Conservation (phyloP, 306 rosid genomes). For the Medicago ruthenica region DNA sequence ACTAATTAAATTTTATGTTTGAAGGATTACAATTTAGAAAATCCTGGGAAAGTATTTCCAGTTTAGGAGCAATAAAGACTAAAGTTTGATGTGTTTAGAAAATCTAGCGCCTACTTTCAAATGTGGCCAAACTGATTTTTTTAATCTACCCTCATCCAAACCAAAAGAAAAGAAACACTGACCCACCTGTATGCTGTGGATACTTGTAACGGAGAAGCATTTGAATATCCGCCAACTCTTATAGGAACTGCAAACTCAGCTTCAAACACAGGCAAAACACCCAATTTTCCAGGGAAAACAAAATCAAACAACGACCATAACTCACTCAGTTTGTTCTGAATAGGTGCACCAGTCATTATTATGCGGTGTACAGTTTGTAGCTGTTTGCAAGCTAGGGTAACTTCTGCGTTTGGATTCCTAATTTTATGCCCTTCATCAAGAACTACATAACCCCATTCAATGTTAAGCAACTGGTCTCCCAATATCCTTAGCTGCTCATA, state of each 20-base stretch:
- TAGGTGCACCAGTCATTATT: constrained; percentile 98
- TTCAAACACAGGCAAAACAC: constrained; percentile 97
- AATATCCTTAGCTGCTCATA: constrained; percentile 92
- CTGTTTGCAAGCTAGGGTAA: constrained; percentile 92
- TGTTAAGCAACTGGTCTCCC: constrained; percentile 79
- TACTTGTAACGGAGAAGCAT: constrained; percentile 98
- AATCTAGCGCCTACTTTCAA: constrained; percentile 6
- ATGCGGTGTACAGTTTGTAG: constrained; percentile 92
- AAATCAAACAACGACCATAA: constrained; percentile 99
- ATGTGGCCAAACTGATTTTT: background rate
- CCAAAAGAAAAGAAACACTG: constrained; percentile 18
- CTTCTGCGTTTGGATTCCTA: constrained; percentile 94
- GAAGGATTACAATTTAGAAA: constrained; percentile 16
- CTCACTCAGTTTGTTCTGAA: constrained; percentile 93
- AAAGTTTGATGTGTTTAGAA: background rate
- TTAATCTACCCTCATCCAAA: background rate
- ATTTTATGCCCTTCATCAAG: constrained; percentile 96
- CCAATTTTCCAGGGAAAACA: constrained; percentile 98
- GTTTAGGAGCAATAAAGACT: constrained; percentile 3
- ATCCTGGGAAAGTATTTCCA: constrained; percentile 10
- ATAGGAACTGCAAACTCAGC: constrained; percentile 98
- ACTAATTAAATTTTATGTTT: constrained; percentile 6
- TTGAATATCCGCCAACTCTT: constrained; percentile 95
- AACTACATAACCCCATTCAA: constrained; percentile 95
- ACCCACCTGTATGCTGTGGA: constrained; percentile 94